These are phyloP conservation scores for Monosporascus sp. DNA, from an alignment of 2,329 filamentous ascomycete genomes.

Conservation along the genomic window DNA sequence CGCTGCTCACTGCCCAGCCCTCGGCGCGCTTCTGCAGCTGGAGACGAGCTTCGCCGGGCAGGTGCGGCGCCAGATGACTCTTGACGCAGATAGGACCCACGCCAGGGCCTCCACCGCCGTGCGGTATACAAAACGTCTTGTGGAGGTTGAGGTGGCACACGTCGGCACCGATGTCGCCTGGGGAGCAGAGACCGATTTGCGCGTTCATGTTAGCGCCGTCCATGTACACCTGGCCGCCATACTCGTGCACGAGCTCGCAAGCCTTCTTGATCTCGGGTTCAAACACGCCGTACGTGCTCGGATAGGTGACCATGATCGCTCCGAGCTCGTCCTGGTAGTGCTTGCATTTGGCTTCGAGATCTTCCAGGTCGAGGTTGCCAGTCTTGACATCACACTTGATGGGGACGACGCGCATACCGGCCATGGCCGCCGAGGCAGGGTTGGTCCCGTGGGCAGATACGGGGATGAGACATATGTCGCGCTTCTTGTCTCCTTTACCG, in stretches of 20 bases:
- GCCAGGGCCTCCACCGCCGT: conserved; percentile 89
- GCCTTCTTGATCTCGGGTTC: conserved; percentile 84
- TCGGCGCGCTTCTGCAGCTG: conserved; percentile 20
- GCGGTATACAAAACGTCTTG: conserved; percentile 98
- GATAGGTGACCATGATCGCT: conserved; percentile 96
- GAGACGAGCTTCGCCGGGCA: conserved; percentile 53
- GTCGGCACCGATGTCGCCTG: conserved; percentile 91
- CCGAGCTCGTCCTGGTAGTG: conserved; percentile 81
- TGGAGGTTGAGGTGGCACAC: conserved; percentile 96
- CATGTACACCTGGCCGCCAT: conserved; percentile 97
- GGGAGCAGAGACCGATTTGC: conserved; percentile 91
- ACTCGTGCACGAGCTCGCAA: conserved; percentile 76
- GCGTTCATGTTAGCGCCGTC: conserved; percentile 99
- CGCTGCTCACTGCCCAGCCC: conserved; percentile 65
- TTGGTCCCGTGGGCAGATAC: conserved; percentile 96
- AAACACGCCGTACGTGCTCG: conserved; percentile 91
- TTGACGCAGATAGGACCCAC: conserved; percentile 93
- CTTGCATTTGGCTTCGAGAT: conserved; percentile 83
- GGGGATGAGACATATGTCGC: conserved; percentile 90
- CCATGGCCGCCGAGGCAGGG: conserved; percentile 91
- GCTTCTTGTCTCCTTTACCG: conserved; percentile 57
- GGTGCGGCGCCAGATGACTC: conserved; percentile 67
- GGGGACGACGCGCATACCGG: conserved; percentile 87
- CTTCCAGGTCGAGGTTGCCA: conserved; percentile 82
- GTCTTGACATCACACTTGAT: conserved; percentile 85